phyloP scores from a whole-genome alignment of 179 eudicot species.

The Beta macrorhiza region DNA sequence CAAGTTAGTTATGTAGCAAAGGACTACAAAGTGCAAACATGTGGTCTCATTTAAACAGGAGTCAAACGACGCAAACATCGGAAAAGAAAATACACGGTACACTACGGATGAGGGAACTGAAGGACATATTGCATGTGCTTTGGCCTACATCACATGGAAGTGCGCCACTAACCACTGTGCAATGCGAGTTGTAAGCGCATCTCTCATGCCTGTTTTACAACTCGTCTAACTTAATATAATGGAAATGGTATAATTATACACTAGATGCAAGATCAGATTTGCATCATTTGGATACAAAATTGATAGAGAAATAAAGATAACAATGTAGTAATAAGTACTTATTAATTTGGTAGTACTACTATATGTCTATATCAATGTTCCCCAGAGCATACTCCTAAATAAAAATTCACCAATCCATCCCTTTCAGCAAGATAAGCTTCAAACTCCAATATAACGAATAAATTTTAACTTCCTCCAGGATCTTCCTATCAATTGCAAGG shows the following conservation, averaged over 20 bases:
- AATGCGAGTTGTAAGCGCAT: background rate
- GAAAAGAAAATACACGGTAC: background rate
- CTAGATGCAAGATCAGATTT: slow-evolving; percentile 4
- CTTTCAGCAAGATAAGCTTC: too few species aligned
- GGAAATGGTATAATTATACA: background rate
- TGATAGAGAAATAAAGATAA: too few species aligned
- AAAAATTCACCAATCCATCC: too few species aligned
- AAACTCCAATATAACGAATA: too few species aligned
- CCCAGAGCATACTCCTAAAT: too few species aligned
- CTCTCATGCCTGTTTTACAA: background rate
- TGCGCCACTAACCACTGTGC: background rate
- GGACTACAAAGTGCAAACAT: background rate
- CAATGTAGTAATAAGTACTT: background rate
- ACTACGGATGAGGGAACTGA: background rate
- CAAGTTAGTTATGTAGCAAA: background rate
- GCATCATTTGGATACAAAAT: background rate
- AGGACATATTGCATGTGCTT: slow-evolving; percentile 19
- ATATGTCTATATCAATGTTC: too few species aligned
- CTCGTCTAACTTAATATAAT: background rate
- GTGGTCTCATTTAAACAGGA: slow-evolving; percentile 12
- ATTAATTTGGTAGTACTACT: too few species aligned
- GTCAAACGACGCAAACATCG: slow-evolving; percentile 14
- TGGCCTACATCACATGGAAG: slow-evolving; percentile 9
- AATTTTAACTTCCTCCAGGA: too few species aligned
- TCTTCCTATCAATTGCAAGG: too few species aligned